Evolutionary conservation across 805 yeast genomes (phyloP), one percentile per base, ranked within the genome.

Genomic region (Wickerhamiella australiensis): DNA sequence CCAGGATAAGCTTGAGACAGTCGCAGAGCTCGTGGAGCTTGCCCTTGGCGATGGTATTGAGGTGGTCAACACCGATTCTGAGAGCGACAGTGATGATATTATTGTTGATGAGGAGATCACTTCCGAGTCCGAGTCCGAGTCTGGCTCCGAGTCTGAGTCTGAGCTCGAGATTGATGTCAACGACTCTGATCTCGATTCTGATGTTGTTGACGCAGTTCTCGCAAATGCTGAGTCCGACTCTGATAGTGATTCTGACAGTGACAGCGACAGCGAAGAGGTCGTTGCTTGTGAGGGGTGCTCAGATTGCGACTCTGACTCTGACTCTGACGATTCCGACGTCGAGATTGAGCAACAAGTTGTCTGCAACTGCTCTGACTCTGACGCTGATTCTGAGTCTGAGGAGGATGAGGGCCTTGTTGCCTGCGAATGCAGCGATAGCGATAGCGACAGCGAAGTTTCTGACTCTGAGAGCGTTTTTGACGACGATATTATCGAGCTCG

Each of bases 1-100:
- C 49, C 50, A 50, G 53, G 61, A 55, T 35, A 48, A 53, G 22
- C 49, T 56, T 26, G 51, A 50, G 49, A 51, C 51, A 47, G 54
- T 59, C 37, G 52, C 56, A 22, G 59, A 56, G 55, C 53, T 54
- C 35, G 56, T 58, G 38, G 57, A 56, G 53, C 54, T 52, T 37
- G 53, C 54, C 50, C 45, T 50, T 42, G 56, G 47, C 22, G 52
- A 50, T 45, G 54, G 43, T 36, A 42, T 53, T 21, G 54, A 52
- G 29, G 46, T 46, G 44, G 51, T 51, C 21, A 52, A 51, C 27
- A 49, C 49, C 22, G 51, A 51, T 46, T 36, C 44, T n/a, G 53
- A 50, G 42, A 15, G 46, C 33, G 51, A 42, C 26, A 35, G 29
- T 22, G 42, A 33, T 17, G 42, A 45, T 15, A 18, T 31, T 35